These are phyloP conservation scores for Lachancea lanzarotensis DNA, from an alignment of 805 yeast species.

Conservation along the genomic window DNA sequence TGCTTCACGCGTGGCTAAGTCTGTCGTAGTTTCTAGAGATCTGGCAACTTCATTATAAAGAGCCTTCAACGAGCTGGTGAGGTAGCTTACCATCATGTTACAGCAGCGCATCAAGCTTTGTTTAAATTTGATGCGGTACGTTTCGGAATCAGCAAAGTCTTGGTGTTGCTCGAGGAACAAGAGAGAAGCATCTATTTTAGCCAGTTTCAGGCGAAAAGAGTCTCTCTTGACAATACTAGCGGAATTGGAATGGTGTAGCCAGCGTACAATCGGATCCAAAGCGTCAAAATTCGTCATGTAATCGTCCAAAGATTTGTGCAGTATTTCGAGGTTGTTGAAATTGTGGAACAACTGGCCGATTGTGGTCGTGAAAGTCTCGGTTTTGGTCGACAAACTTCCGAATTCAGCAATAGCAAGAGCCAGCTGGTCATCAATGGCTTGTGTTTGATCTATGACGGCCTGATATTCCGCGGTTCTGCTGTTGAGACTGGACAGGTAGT, in stretches of 20 bases:
- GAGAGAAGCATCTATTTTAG: constrained; percentile 60
- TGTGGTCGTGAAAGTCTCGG: constrained; percentile 37
- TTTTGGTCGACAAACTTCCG: constrained; percentile 25
- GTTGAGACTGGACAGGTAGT: constrained; percentile 18
- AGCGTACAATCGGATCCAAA: constrained; percentile 61
- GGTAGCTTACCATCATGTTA: constrained; percentile 64
- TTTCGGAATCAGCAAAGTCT: constrained; percentile 63
- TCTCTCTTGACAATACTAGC: constrained; percentile 50
- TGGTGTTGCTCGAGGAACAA: constrained; percentile 48
- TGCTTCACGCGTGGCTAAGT: constrained; percentile 41
- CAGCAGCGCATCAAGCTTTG: constrained; percentile 80
- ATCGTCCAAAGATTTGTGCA: constrained; percentile 51
- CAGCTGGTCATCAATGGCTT: constrained; percentile 28
- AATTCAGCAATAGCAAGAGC: constrained; percentile 30
- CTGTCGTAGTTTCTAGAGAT: constrained; percentile 18
- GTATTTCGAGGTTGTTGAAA: constrained; percentile 42
- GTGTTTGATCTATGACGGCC: constrained; percentile 34
- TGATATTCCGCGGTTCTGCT: constrained; percentile 38
- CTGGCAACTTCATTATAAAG: constrained; percentile 24
- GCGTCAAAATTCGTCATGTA: constrained; percentile 62
- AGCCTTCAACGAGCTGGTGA: constrained; percentile 38
- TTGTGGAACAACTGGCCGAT: constrained; percentile 41
- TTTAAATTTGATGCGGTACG: constrained; percentile 64
- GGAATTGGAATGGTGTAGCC: constrained; percentile 66
- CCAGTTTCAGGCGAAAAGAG: constrained; percentile 48